These are phyloP conservation scores for Marasmius fiardii DNA, from an alignment of 1,284 basidiomycete species.

Conservation along the genomic window DNA sequence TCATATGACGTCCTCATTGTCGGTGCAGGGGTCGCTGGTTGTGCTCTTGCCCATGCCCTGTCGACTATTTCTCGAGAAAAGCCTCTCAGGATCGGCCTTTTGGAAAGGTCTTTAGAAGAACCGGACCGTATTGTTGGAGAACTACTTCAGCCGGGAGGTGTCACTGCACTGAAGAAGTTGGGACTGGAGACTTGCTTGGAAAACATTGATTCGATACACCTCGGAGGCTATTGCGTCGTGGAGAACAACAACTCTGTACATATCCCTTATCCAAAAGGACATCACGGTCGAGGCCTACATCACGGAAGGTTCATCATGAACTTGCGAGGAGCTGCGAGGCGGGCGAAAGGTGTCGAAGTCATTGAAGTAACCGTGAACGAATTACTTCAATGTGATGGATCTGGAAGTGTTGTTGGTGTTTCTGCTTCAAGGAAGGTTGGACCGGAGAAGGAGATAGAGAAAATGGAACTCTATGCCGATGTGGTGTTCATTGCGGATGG, in stretches of 20 bases:
- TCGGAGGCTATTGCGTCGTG: constrained; percentile 87
- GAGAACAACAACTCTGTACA: constrained; percentile 66
- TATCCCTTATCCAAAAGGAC: constrained; percentile 83
- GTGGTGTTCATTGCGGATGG: constrained; percentile 93
- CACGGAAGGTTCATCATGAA: constrained; percentile 91
- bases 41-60: constrained; percentile 70
- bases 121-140: constrained; percentile 98
- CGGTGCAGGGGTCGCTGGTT: constrained; percentile 88
- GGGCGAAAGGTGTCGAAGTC: constrained; percentile 63
- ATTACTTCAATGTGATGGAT: constrained; percentile 59
- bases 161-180: constrained; percentile 72
- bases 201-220: constrained; percentile 84
- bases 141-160: constrained; percentile 92
- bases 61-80: constrained; percentile 46
- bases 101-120: constrained; percentile 88
- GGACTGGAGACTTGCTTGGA: constrained; percentile 78
- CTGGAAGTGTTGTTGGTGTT: constrained; percentile 53
- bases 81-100: constrained; percentile 74
- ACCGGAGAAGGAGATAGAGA: constrained; percentile 28
- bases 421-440: constrained; percentile 42
- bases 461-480: constrained; percentile 63
- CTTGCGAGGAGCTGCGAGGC: constrained; percentile 65
- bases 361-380: constrained; percentile 84
- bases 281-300: constrained; percentile 84
- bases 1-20: constrained; percentile 80